A percentile compares a stretch with the other conserved stretches of the same genome.
These are phyloP conservation scores for Lasiodiplodia sp. DNA, from an alignment of 2,329 filamentous ascomycete genomes.

Conservation along the genomic window DNA sequence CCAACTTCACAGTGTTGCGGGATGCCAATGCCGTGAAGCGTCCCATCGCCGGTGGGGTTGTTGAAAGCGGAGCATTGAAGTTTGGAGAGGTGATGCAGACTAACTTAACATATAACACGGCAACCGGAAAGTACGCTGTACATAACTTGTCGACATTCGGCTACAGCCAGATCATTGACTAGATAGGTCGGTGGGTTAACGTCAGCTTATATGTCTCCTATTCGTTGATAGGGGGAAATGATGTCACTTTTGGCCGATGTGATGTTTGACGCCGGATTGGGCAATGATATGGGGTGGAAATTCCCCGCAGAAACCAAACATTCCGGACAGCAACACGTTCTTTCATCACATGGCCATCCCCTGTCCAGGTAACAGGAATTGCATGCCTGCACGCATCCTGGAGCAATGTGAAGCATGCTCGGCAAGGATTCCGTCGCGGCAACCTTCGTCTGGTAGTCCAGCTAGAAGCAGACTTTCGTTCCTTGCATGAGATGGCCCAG, in stretches of 20 bases:
- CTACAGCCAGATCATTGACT: slow-evolving; percentile 20
- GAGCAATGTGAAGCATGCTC: not conserved
- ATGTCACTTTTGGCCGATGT: not conserved
- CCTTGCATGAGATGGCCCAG: slow-evolving; percentile 17
- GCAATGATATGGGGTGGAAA: not conserved
- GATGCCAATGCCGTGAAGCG: slow-evolving; percentile 67
- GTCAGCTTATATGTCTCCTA: not conserved
- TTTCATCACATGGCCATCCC: not conserved
- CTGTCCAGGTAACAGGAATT: not conserved
- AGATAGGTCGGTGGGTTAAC: not conserved
- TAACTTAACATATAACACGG: slow-evolving; percentile 45
- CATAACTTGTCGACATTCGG: slow-evolving; percentile 24
- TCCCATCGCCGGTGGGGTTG: slow-evolving; percentile 57
- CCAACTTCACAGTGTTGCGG: slow-evolving; percentile 72
- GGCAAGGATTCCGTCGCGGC: not conserved
- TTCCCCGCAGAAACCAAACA: not conserved
- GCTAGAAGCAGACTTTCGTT: slow-evolving; percentile 5
- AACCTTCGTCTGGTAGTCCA: not conserved
- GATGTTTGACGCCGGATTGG: not conserved
- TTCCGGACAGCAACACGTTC: not conserved
- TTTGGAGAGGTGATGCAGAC: slow-evolving; percentile 48
- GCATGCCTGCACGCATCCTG: not conserved
- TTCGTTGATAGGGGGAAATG: not conserved
- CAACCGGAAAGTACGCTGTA: slow-evolving; percentile 41
- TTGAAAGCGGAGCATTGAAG: slow-evolving; percentile 65